These are phyloP conservation scores for Dendrobium nobile DNA, from an alignment of 106 monocot genomes.

Conservation along the genomic window DNA sequence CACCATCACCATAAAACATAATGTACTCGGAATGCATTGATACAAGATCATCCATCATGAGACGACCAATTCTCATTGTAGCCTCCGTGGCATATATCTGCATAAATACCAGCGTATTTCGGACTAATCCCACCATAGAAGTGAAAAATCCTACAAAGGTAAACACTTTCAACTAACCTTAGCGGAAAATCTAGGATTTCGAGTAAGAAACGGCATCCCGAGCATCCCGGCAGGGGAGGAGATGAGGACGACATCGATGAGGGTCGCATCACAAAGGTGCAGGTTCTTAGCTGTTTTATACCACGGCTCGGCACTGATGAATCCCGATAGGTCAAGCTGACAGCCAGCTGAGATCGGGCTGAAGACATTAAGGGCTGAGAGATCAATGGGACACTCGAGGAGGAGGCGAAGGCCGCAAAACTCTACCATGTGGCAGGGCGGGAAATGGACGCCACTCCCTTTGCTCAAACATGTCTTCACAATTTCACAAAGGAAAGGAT, in stretches of 20 bases:
- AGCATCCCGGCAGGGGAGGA: slow-evolving; percentile 78
- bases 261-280: slow-evolving; percentile 47
- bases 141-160: background rate
- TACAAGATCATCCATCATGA: slow-evolving; percentile 87
- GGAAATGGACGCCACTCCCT: slow-evolving; percentile 59
- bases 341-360: slow-evolving; percentile 29
- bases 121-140: background rate
- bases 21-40: slow-evolving; percentile 64
- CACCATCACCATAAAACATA: slow-evolving; percentile 49
- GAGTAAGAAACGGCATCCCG: slow-evolving; percentile 78
- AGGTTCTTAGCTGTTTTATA: slow-evolving; percentile 50
- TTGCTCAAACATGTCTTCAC: slow-evolving; percentile 63
- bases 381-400: slow-evolving; percentile 87
- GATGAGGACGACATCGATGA: slow-evolving; percentile 72
- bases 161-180: slow-evolving; percentile 24
- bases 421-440: slow-evolving; percentile 67
- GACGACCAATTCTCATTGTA: slow-evolving; percentile 49
- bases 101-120: background rate
- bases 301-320: slow-evolving; percentile 49
- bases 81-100: slow-evolving; percentile 85
- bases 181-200: slow-evolving; percentile 41
- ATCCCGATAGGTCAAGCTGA: slow-evolving; percentile 5
- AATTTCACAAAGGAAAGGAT: slow-evolving; percentile 11
- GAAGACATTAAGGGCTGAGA: slow-evolving; percentile 75
- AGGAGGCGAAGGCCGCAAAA: slow-evolving; percentile 65